Evolutionary conservation across 148 eudicot species (phyloP).

Genomic region (Chenopodium suecicum): DNA sequence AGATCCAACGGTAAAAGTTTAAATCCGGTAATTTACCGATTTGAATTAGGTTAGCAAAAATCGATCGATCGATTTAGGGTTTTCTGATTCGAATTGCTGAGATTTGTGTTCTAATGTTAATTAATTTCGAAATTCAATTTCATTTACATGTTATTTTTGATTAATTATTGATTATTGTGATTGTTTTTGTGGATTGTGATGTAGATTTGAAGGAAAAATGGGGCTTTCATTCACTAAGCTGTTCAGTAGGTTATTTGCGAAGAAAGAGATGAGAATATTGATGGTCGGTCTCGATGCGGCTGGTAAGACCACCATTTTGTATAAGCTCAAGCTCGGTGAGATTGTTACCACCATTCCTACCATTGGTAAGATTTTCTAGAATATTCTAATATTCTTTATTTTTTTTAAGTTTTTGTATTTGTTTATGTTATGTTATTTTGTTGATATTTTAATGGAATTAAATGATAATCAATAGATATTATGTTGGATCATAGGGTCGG

Average conservation of each 20-base stretch:
- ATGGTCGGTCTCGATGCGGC: constrained; percentile 69
- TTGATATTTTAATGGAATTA: too few relatives aligned
- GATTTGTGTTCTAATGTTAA: not conserved
- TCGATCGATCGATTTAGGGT: not conserved
- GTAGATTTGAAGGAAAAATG: constrained; percentile 28
- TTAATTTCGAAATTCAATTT: too few relatives aligned
- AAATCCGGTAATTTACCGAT: constrained; percentile 1
- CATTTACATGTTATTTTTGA: too few relatives aligned
- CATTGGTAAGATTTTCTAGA: constrained; percentile 33
- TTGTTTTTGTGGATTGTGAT: not conserved
- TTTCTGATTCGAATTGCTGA: not conserved
- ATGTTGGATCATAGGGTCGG: too few relatives aligned
- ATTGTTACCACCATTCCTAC: constrained; percentile 59
- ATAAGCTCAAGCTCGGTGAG: constrained; percentile 56
- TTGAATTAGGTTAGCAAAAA: too few relatives aligned
- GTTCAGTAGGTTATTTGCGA: constrained; percentile 53
- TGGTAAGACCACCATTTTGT: constrained; percentile 60
- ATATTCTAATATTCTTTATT: not conserved
- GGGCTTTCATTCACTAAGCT: constrained; percentile 53
- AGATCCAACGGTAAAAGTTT: not conserved
- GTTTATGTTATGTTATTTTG: too few relatives aligned
- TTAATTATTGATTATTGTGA: too few relatives aligned
- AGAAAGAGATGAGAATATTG: constrained; percentile 53
- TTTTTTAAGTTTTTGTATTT: too few relatives aligned
- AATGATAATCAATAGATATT: too few relatives aligned